Evolutionary conservation across 164 flowering plant species (phyloP).

Genomic region (Umbilicus rupestris): DNA sequence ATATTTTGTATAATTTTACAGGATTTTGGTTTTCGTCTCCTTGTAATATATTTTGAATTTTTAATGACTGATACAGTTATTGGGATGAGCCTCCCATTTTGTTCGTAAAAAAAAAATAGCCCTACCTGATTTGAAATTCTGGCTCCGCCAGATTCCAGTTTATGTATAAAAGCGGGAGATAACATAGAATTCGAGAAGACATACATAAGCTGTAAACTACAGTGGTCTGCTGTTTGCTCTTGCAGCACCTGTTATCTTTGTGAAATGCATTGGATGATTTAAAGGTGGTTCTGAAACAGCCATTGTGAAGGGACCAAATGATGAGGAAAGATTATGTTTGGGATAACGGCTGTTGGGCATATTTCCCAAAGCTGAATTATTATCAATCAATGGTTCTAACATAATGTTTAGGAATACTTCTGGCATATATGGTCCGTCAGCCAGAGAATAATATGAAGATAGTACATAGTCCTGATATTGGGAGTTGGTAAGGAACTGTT

Average conservation of each 20-base stretch:
- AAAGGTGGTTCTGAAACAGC: slow-evolving; percentile 23
- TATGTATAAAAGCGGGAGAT: too few species aligned
- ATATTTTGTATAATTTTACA: too few species aligned
- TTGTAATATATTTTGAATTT: too few species aligned
- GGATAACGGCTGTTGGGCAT: slow-evolving; percentile 30
- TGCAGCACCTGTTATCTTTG: slow-evolving; percentile 26
- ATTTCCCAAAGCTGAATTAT: slow-evolving; percentile 20
- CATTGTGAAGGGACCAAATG: slow-evolving; percentile 22
- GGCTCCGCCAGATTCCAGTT: too few species aligned
- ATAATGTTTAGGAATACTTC: slow-evolving; percentile 30
- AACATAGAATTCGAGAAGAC: slow-evolving; percentile 21
- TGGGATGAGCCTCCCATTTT: too few species aligned
- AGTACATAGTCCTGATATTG: slow-evolving; percentile 40
- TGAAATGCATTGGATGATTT: slow-evolving; percentile 20
- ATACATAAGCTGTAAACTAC: slow-evolving; percentile 24
- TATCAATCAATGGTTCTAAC: slow-evolving; percentile 27
- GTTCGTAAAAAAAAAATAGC: too few species aligned
- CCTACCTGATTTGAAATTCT: too few species aligned
- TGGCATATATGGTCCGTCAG: slow-evolving; percentile 34
- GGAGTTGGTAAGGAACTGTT: slow-evolving; percentile 47
- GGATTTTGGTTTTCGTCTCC: too few species aligned
- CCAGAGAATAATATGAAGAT: slow-evolving; percentile 39
- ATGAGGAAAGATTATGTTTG: slow-evolving; percentile 26
- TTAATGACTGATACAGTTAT: too few species aligned
- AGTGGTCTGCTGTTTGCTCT: slow-evolving; percentile 27